Conservation (phyloP, 2,329 filamentous ascomycete genomes). For the Beauveria sp. region DNA sequence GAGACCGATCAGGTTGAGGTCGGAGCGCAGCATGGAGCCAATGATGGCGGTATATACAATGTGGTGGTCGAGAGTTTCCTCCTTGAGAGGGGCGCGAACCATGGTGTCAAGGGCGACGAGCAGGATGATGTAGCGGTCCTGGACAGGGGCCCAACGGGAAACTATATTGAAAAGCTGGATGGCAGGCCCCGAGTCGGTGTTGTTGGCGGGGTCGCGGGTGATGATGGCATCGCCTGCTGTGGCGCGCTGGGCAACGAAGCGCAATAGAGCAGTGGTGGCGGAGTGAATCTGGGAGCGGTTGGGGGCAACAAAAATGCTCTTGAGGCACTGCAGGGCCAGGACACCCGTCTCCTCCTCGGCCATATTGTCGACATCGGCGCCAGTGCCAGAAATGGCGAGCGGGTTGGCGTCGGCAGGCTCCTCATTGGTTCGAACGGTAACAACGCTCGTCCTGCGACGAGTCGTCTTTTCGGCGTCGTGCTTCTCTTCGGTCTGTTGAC, state of each 20-base stretch:
- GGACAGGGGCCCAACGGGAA: conserved; percentile 83
- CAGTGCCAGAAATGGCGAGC: conserved; percentile 61
- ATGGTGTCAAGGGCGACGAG: conserved; percentile 74
- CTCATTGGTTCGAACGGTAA: conserved; percentile 67
- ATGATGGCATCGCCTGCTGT: conserved; percentile 46
- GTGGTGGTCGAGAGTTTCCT: conserved; percentile 66
- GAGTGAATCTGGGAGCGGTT: conserved; percentile 74
- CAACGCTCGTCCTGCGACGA: conserved; percentile 67
- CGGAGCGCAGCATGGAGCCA: conserved; percentile 73
- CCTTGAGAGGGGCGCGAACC: conserved; percentile 57
- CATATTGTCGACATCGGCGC: conserved; percentile 74
- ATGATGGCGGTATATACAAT: conserved; percentile 71
- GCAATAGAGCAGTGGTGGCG: conserved; percentile 65
- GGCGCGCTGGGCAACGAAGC: conserved; percentile 61
- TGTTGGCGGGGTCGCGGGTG: conserved; percentile 33
- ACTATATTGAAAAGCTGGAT: conserved; percentile 73
- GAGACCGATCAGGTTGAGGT: conserved; percentile 88
- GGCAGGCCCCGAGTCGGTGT: conserved; percentile 61
- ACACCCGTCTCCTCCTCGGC: conserved; percentile 85
- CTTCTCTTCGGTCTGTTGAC: conserved; percentile 61
- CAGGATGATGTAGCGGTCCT: conserved; percentile 87
- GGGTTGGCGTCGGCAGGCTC: conserved; percentile 56
- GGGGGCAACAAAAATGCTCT: conserved; percentile 75
- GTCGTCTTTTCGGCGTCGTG: conserved; percentile 55
- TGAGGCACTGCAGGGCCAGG: conserved; percentile 76